A percentile compares a stretch with the other conserved stretches of the same genome.
phyloP scores from a whole-genome alignment of 305 asterid species.

The Fraxinus sp. region DNA sequence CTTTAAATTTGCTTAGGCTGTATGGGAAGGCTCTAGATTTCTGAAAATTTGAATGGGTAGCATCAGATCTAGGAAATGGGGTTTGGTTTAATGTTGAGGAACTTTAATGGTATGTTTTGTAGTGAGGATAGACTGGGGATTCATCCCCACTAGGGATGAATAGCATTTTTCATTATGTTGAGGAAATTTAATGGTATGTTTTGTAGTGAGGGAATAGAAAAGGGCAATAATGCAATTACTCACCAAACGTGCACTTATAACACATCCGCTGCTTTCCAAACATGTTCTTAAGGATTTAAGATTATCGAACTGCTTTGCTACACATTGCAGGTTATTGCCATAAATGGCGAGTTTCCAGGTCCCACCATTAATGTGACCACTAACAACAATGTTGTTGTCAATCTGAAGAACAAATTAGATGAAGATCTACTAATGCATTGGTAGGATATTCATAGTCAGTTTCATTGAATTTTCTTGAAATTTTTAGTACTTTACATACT shows the following conservation, averaged over 20 bases:
- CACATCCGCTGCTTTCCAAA: not conserved
- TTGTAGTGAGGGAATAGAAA: not conserved
- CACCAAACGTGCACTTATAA: not conserved
- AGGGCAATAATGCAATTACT: not conserved
- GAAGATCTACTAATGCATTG: slow-evolving; percentile 79
- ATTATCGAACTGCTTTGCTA: slow-evolving; percentile 25
- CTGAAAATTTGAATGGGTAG: slow-evolving; percentile 30
- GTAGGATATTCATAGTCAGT: slow-evolving; percentile 31
- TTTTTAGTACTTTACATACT: not conserved
- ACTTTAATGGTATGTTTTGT: not conserved
- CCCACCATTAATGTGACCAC: slow-evolving; percentile 82
- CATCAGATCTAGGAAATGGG: slow-evolving; percentile 50
- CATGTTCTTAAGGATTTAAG: not conserved
- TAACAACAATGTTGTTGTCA: slow-evolving; percentile 74
- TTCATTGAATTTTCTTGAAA: not conserved
- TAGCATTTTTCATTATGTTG: no score
- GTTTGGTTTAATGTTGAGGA: not conserved
- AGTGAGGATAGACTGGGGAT: no score
- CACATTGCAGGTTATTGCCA: slow-evolving; percentile 79
- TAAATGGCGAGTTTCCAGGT: slow-evolving; percentile 88
- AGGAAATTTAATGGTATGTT: not conserved
- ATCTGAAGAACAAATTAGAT: slow-evolving; percentile 78
- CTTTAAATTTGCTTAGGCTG: slow-evolving; percentile 14
- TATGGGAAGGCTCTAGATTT: slow-evolving; percentile 30
- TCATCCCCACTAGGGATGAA: no score